Evolutionary conservation across 2,329 filamentous ascomycete species (phyloP).

Genomic region (Botryotinia calthae): DNA sequence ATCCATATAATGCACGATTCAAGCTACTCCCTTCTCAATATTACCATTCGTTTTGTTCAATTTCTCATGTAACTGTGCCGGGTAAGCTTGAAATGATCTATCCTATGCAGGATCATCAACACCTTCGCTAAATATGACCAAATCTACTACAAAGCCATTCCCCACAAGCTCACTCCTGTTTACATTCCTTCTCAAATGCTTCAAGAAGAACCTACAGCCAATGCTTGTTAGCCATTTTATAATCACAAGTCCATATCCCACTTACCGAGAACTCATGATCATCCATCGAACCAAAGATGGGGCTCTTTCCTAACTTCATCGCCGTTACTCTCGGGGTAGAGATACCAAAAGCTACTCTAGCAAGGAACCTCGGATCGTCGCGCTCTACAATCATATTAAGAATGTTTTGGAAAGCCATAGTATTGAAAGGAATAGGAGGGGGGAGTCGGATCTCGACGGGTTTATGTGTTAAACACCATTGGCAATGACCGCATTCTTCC

Average conservation of each 20-base stretch:
- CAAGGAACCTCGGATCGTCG: slow-evolving; percentile 58
- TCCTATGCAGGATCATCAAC: not conserved
- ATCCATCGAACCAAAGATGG: slow-evolving; percentile 52
- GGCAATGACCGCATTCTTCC: slow-evolving; percentile 54
- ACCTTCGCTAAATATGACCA: not conserved
- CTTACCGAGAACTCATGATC: slow-evolving; percentile 53
- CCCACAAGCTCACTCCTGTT: not conserved
- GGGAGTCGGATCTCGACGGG: slow-evolving; percentile 43
- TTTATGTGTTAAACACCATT: slow-evolving; percentile 45
- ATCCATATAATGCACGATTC: not conserved
- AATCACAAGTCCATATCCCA: not conserved
- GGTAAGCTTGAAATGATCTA: not conserved
- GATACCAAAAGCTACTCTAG: slow-evolving; percentile 61
- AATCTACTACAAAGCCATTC: not conserved
- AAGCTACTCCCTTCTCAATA: not conserved
- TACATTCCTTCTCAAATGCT: slow-evolving; percentile 17
- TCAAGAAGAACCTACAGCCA: slow-evolving; percentile 14
- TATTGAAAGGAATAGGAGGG: slow-evolving; percentile 43
- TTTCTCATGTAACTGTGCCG: too few relatives aligned
- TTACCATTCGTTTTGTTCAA: not conserved
- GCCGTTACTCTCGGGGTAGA: slow-evolving; percentile 52
- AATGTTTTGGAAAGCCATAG: slow-evolving; percentile 43
- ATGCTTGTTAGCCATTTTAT: not conserved
- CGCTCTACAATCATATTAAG: slow-evolving; percentile 46
- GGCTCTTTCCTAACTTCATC: slow-evolving; percentile 47